Percentiles rank a stretch among this genome's conserved stretches.
Evolutionary conservation across 1,139 yeast species (phyloP).

Genomic region (Yamadazyma dendronema): DNA sequence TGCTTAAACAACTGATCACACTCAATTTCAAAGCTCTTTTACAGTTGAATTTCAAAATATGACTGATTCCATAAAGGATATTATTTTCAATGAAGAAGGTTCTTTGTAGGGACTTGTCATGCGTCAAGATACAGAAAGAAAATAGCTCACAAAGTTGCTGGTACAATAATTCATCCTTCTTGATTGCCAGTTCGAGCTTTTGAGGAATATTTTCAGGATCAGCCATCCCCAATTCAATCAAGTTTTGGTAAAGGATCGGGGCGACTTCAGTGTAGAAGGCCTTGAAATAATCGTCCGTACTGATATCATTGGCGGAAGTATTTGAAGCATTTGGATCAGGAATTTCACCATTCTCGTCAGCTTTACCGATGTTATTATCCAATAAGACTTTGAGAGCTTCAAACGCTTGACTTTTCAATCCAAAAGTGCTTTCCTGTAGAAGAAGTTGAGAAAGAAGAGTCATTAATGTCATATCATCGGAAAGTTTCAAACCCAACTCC

Average conservation of each 20-base stretch:
- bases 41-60: slow-evolving; percentile 35
- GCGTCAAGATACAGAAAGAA: slow-evolving; percentile 63
- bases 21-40: slow-evolving; percentile 59
- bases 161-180: slow-evolving; percentile 42
- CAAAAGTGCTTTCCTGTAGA: slow-evolving; percentile 63
- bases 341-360: slow-evolving; percentile 16
- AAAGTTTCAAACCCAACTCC: slow-evolving; percentile 32
- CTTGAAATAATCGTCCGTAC: slow-evolving; percentile 51
- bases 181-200: slow-evolving; percentile 13
- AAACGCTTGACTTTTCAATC: slow-evolving; percentile 75
- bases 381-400: slow-evolving; percentile 77
- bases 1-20: slow-evolving; percentile 63
- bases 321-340: slow-evolving; percentile 33
- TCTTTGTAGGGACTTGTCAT: slow-evolving; percentile 53
- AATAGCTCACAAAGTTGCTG: slow-evolving; percentile 71
- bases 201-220: slow-evolving; percentile 11
- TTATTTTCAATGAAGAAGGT: slow-evolving; percentile 59
- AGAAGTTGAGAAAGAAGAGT: slow-evolving; percentile 61
- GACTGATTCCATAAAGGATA: slow-evolving; percentile 52
- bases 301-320: slow-evolving; percentile 36
- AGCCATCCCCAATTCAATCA: slow-evolving; percentile 34
- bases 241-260: slow-evolving; percentile 51
- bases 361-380: slow-evolving; percentile 51
- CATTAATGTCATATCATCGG: slow-evolving; percentile 62
- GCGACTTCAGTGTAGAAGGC: slow-evolving; percentile 67